Conservation (phyloP, 306 rosid species). For the Mimosa bimucronata region DNA sequence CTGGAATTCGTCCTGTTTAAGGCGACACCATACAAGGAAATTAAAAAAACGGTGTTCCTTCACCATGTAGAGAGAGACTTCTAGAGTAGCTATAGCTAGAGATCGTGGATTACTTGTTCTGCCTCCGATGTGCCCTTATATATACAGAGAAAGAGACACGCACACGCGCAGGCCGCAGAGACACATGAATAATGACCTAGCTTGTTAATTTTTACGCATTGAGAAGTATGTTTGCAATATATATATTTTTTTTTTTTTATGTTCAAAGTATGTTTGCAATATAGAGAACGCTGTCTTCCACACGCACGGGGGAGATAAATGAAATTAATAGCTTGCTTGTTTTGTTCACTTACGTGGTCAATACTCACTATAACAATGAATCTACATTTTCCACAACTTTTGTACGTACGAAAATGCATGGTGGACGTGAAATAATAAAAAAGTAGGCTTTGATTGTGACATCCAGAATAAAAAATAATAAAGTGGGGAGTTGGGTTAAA, state of each 20-base stretch:
- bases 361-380: not conserved
- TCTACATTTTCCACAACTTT: not conserved
- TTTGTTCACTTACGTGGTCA: not conserved
- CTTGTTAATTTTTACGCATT: not conserved
- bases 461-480: not conserved
- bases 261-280: not conserved
- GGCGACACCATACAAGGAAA: not conserved
- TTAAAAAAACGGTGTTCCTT: not conserved
- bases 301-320: not conserved
- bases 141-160: not conserved
- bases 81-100: not conserved
- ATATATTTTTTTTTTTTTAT: too few species aligned
- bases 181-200: not conserved
- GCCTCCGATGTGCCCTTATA: not conserved
- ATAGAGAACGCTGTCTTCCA: conserved; percentile 10
- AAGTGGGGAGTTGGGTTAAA: not conserved
- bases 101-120: not conserved
- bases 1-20: not conserved
- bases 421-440: not conserved
- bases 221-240: not conserved
- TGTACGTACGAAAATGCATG: not conserved
- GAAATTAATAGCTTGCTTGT: not conserved
- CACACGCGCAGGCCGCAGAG: not conserved
- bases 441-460: not conserved
- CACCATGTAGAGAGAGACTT: not conserved